Evolutionary conservation across 306 rosid genomes (phyloP).

Genomic region (Prunus padus): DNA sequence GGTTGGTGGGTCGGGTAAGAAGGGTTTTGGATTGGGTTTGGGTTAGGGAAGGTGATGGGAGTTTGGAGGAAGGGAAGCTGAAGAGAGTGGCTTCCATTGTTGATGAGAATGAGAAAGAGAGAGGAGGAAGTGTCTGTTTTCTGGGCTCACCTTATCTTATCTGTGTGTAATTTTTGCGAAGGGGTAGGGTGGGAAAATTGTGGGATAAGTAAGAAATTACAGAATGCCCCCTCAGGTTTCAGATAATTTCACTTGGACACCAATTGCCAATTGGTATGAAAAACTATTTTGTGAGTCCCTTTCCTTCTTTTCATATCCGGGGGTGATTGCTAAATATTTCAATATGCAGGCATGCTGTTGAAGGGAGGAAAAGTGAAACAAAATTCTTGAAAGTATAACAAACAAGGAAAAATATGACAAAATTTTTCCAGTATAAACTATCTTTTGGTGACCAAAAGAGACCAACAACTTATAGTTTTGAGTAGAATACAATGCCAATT

Average conservation of each 20-base stretch:
- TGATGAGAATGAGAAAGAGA: neutral
- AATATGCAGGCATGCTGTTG: neutral
- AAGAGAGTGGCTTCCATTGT: constrained; percentile 69
- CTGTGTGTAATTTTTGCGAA: neutral
- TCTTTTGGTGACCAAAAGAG: neutral
- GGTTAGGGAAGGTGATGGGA: constrained; percentile 34
- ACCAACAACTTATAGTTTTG: neutral
- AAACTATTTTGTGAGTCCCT: neutral
- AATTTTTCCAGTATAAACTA: too few species aligned
- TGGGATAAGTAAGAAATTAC: neutral
- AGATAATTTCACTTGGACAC: neutral
- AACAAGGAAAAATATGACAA: neutral
- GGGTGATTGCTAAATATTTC: neutral
- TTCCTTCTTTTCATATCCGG: too few species aligned
- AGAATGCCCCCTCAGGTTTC: neutral
- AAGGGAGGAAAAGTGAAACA: too few species aligned
- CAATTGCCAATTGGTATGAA: neutral
- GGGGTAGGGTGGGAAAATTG: neutral
- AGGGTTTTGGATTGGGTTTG: constrained; percentile 29
- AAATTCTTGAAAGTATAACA: neutral
- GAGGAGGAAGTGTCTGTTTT: neutral
- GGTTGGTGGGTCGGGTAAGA: constrained; percentile 46
- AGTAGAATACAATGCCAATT: neutral
- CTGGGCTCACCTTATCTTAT: constrained; percentile 31
- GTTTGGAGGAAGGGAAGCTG: constrained; percentile 43